phyloP scores from a whole-genome alignment of 2,329 filamentous ascomycete genomes.

The Penicillium sp. region DNA sequence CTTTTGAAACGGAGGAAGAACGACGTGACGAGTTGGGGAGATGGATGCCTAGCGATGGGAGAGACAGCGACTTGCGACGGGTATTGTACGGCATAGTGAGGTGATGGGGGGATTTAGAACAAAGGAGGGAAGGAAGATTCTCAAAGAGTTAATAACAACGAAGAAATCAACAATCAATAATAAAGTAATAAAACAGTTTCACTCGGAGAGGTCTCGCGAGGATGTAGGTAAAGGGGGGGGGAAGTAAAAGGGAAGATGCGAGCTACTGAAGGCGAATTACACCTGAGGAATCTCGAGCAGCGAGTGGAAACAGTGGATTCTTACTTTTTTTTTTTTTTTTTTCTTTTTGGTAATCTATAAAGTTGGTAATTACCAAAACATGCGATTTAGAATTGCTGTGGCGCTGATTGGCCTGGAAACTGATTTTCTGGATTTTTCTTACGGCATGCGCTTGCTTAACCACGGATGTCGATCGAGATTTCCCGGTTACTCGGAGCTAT shows the following conservation, averaged over 20 bases:
- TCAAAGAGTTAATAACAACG: conserved; percentile 7
- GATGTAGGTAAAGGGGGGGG: conserved; percentile 10
- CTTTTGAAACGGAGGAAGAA: conserved; percentile 63
- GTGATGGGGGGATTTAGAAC: conserved; percentile 18
- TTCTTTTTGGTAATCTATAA: conserved; percentile 4
- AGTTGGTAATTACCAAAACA: conserved; percentile 10
- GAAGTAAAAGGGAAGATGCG: conserved; percentile 21
- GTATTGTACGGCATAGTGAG: conserved; percentile 88
- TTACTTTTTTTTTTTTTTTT: neutral
- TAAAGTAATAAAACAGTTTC: conserved; percentile 8
- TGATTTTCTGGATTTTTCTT: conserved; percentile 8
- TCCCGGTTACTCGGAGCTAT: conserved; percentile 1
- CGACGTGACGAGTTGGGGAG: conserved; percentile 63
- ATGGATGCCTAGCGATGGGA: conserved; percentile 90
- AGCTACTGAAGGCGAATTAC: conserved; percentile 16
- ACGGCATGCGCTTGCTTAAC: conserved; percentile 7
- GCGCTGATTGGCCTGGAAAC: conserved; percentile 25
- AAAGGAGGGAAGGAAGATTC: conserved; percentile 15
- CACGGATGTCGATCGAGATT: conserved; percentile 1
- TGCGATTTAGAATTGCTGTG: conserved; percentile 13
- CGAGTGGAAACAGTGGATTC: conserved; percentile 5
- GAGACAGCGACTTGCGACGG: conserved; percentile 89
- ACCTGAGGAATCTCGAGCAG: conserved; percentile 19
- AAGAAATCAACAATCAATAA: conserved; percentile 13
- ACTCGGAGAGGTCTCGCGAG: conserved; percentile 11